A percentile compares a stretch with the other conserved stretches of the same genome.
These are phyloP conservation scores for Backusella westeae DNA, from an alignment of 192 early-diverging fungal genomes.

Conservation along the genomic window DNA sequence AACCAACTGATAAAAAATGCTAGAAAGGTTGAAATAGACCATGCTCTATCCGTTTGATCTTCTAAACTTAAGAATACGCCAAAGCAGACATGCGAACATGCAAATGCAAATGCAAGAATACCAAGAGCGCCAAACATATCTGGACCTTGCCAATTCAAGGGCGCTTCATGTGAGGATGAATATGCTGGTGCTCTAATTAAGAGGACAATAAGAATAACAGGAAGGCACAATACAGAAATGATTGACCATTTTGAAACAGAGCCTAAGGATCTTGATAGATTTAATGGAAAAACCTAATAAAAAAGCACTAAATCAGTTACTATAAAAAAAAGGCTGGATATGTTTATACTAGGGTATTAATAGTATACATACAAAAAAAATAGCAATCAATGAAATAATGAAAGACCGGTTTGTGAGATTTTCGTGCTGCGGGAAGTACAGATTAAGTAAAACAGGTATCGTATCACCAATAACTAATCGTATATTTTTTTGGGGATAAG, in stretches of 20 bases:
- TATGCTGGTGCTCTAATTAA: constrained; percentile 59
- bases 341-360: background rate
- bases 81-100: constrained; percentile 62
- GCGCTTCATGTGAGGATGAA: constrained; percentile 43
- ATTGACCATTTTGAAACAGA: constrained; percentile 57
- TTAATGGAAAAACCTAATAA: constrained; percentile 54
- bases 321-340: background rate
- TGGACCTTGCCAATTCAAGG: constrained; percentile 50
- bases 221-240: constrained; percentile 57
- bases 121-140: constrained; percentile 63
- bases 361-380: constrained; percentile 33
- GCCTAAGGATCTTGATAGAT: constrained; percentile 62
- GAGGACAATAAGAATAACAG: constrained; percentile 57
- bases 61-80: constrained; percentile 53
- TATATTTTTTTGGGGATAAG: background rate
- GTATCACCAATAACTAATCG: constrained; percentile 50
- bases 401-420: constrained; percentile 27
- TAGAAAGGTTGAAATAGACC: constrained; percentile 48
- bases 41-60: constrained; percentile 45
- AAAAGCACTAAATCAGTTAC: background rate
- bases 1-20: constrained; percentile 47
- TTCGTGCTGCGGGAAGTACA: constrained; percentile 32
- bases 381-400: constrained; percentile 36
- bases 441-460: constrained; percentile 41
- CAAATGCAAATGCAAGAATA: constrained; percentile 69